Conservation (phyloP, 257 asterid species). For the Lantana camara region DNA sequence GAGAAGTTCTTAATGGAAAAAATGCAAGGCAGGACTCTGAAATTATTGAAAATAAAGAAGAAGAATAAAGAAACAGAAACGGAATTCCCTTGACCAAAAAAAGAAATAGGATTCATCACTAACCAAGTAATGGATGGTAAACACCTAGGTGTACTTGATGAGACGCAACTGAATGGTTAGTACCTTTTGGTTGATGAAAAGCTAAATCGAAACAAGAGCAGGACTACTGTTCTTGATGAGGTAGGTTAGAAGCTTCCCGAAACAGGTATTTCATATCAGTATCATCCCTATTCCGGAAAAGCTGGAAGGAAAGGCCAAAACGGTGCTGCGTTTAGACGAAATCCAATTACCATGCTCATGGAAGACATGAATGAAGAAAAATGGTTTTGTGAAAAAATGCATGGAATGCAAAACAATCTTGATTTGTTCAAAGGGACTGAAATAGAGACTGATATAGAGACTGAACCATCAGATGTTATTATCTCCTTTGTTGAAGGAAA, state of each 20-base stretch:
- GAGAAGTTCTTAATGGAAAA: conserved; percentile 34
- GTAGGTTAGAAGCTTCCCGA: too few species aligned
- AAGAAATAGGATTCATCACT: conserved; percentile 36
- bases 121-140: conserved; percentile 32
- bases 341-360: conserved; percentile 9
- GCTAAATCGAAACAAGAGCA: conserved; percentile 30
- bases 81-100: conserved; percentile 30
- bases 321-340: conserved; percentile 11
- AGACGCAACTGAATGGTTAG: conserved; percentile 35
- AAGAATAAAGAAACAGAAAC: conserved; percentile 33
- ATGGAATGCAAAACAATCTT: conserved; percentile 14
- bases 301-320: too few species aligned
- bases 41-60: conserved; percentile 21
- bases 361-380: conserved; percentile 24
- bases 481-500: conserved; percentile 30
- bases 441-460: neutral
- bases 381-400: conserved; percentile 20
- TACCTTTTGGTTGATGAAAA: conserved; percentile 30
- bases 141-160: conserved; percentile 30
- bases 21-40: conserved; percentile 22
- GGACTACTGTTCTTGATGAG: too few species aligned
- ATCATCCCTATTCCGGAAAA: too few species aligned
- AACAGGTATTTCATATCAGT: too few species aligned
- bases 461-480: conserved; percentile 17
- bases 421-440: conserved; percentile 6